A percentile compares a stretch with the other conserved stretches of the same genome.
phyloP scores from a whole-genome alignment of 257 asterid genomes.

The Lithospermum erythrorhizon region DNA sequence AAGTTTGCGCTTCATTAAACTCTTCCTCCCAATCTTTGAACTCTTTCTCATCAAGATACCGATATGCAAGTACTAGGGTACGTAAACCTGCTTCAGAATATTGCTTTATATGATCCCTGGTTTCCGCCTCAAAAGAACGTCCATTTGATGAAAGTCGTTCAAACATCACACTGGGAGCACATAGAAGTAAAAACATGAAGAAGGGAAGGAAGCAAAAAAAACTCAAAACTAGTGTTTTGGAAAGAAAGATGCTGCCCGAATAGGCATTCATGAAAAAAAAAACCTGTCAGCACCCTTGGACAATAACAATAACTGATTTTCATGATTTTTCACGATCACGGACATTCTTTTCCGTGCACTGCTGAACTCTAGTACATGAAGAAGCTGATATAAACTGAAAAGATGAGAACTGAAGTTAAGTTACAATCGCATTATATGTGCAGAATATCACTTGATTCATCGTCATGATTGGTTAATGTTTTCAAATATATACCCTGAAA shows the following conservation, averaged over 20 bases:
- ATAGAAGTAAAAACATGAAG: slow-evolving; percentile 6
- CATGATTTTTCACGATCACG: slow-evolving; percentile 54
- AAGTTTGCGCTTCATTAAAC: slow-evolving; percentile 55
- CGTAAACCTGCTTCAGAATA: slow-evolving; percentile 91
- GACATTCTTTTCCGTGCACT: slow-evolving; percentile 96
- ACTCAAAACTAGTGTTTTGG: slow-evolving; percentile 6
- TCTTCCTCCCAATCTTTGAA: slow-evolving; percentile 64
- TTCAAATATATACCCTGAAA: not conserved
- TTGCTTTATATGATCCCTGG: slow-evolving; percentile 60
- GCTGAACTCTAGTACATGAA: slow-evolving; percentile 85
- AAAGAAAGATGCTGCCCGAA: not conserved
- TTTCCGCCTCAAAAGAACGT: slow-evolving; percentile 30
- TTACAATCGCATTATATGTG: not conserved
- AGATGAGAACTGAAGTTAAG: slow-evolving; percentile 13
- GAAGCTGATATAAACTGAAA: slow-evolving; percentile 64
- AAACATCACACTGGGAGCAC: slow-evolving; percentile 59
- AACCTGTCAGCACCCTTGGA: slow-evolving; percentile 98
- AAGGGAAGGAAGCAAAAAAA: slow-evolving; percentile 4
- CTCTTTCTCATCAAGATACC: slow-evolving; percentile 68
- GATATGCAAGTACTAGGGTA: slow-evolving; percentile 73
- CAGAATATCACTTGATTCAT: not conserved
- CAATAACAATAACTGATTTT: slow-evolving; percentile 69
- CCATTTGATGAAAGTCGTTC: slow-evolving; percentile 57
- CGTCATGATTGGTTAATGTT: not conserved
- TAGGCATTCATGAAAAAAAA: slow-evolving; percentile 7